phyloP scores from a whole-genome alignment of 495 filamentous ascomycete genomes.

The Lophiotrema nucula region DNA sequence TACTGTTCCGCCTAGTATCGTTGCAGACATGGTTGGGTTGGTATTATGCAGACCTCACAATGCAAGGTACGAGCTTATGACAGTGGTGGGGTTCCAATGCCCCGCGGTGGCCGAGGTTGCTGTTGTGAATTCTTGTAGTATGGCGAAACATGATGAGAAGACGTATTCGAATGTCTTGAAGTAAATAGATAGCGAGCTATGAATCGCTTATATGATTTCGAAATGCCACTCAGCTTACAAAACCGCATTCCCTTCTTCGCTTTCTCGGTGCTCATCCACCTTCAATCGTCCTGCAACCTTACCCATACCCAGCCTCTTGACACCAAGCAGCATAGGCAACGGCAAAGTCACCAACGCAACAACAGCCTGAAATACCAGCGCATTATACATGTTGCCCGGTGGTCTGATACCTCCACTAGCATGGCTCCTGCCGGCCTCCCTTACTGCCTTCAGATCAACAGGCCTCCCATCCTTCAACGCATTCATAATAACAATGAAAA shows the following conservation, averaged over 20 bases:
- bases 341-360: slow-evolving; percentile 64
- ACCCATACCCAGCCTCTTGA: slow-evolving; percentile 52
- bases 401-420: slow-evolving; percentile 51
- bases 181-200: no score
- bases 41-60: not conserved
- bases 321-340: slow-evolving; percentile 64
- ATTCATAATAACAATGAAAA: slow-evolving; percentile 81
- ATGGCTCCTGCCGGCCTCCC: slow-evolving; percentile 4
- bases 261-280: slow-evolving; percentile 45
- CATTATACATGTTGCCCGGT: slow-evolving; percentile 66
- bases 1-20: not conserved
- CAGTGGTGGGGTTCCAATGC: not conserved
- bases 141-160: no score
- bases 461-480: slow-evolving; percentile 61
- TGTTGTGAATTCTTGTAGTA: no score
- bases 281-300: slow-evolving; percentile 59
- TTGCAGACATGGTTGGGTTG: not conserved
- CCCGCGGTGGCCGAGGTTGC: not conserved
- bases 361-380: slow-evolving; percentile 77
- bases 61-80: not conserved
- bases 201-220: no score
- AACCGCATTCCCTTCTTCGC: slow-evolving; percentile 9
- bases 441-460: slow-evolving; percentile 14
- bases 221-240: no score
- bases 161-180: no score